Base-by-base conservation (phyloP, 768 basidiomycete genomes). In the Dioszegia aurantiaca region DNA sequence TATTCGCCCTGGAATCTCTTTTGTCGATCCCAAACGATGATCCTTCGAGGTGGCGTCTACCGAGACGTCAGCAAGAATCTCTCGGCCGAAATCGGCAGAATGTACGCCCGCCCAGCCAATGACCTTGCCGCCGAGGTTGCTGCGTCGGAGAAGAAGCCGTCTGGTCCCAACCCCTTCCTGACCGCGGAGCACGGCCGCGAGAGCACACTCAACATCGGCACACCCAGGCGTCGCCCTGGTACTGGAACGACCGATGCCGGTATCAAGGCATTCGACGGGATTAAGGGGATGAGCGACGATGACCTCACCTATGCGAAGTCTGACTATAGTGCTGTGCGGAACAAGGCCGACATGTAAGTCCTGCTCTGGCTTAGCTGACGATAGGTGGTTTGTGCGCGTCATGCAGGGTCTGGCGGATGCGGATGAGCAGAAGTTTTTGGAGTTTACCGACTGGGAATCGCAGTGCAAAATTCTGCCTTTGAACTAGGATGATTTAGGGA, bases 1-100 rank as follows among this genome's bases (percentile, higher is more conserved):
- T 73, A 73, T 60, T 73, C 74, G 10, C 77, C 77, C 1, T 75
- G 69, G 67, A 69, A 60, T 36, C 60, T 78, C 1, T 78, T 77
- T 61, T 60, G 69, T 49, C 72, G 69, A 21, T 61, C 74, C 19
- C 77, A 78, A 53, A 64, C 58, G 27, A 73, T 73, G 72, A 33
- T 64, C 30, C 44, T 74, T 17, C 60, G 67, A 17, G 70, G 67
- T 27, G 65, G 59, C 28, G 58, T 59, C 12, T 69, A 65, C 40
- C 57, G 63, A 31, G 69, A 68, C 10, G 65, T 65, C 51, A 56
- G 62, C 12, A 56, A 58, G 21, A 58, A 61, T 26, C 48, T 66
- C 24, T 58, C 60, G 14, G 24, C 47, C 26, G 66, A 70, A 48
- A 55, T 72, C 19, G 44, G 57, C 37, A 66, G 62, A 37, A 51